phyloP scores from a whole-genome alignment of 768 basidiomycete genomes.

The Calvatia gigantea region DNA sequence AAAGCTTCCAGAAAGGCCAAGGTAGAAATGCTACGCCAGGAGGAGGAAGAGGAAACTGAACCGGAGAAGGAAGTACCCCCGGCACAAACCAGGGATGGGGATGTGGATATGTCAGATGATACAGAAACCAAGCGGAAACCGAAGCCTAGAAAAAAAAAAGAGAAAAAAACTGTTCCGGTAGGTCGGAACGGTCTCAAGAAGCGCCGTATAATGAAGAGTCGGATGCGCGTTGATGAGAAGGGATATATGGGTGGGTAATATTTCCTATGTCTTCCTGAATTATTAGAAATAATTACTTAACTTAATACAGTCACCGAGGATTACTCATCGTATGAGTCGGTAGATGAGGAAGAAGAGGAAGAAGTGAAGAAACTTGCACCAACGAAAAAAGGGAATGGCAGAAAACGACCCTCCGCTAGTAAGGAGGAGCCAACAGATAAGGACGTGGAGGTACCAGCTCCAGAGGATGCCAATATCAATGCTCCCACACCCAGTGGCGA shows the following conservation, averaged over 20 bases:
- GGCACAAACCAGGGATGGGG: constrained; percentile 25
- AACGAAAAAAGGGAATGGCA: constrained; percentile 4
- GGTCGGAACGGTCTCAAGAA: constrained; percentile 79
- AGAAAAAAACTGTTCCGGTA: constrained; percentile 66
- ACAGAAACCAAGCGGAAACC: constrained; percentile 32
- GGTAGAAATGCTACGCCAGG: constrained; percentile 5
- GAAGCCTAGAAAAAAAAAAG: constrained; percentile 45
- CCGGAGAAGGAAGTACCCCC: constrained; percentile 12
- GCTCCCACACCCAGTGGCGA: background rate
- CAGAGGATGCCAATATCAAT: constrained; percentile 9
- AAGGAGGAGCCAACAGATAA: constrained; percentile 1
- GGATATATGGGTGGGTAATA: constrained; percentile 66
- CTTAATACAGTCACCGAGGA: constrained; percentile 61
- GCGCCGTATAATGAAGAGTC: constrained; percentile 57
- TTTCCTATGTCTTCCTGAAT: background rate
- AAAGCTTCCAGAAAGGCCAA: constrained; percentile 21
- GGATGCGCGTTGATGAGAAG: constrained; percentile 52
- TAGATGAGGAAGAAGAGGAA: constrained; percentile 50
- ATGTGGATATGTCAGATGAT: constrained; percentile 36
- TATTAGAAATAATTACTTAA: background rate
- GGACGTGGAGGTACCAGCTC: background rate
- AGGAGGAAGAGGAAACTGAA: constrained; percentile 23
- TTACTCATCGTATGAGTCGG: constrained; percentile 79
- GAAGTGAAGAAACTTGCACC: constrained; percentile 15
- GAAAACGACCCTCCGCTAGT: constrained; percentile 5